Evolutionary conservation across 345 rosid species (phyloP).

Genomic region (Salix koriyanagi): DNA sequence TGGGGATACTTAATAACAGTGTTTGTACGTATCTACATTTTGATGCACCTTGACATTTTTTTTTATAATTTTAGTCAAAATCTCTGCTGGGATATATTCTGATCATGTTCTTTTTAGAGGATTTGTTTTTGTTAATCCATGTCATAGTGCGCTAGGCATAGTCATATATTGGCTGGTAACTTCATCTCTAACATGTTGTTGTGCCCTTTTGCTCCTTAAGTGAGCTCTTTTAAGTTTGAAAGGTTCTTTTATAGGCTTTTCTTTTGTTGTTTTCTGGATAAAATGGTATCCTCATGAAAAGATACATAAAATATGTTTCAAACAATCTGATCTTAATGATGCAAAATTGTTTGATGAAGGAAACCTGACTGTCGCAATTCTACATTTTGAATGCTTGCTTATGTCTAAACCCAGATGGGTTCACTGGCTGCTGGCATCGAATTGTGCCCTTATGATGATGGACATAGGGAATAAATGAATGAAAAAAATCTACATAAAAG

Average conservation of each 20-base stretch:
- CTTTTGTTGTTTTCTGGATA: background rate
- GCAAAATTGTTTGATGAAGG: background rate
- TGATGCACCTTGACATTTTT: background rate
- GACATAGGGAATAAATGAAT: background rate
- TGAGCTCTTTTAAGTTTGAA: background rate
- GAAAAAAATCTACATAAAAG: background rate
- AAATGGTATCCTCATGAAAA: background rate
- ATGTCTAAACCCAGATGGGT: background rate
- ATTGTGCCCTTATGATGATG: background rate
- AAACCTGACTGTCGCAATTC: background rate
- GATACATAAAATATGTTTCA: background rate
- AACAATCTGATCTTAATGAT: no score
- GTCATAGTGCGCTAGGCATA: background rate
- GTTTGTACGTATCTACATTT: background rate
- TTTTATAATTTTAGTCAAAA: background rate
- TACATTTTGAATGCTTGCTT: background rate
- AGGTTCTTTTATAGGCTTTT: background rate
- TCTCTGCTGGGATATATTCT: background rate
- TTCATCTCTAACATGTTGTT: no score
- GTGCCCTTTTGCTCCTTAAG: no score
- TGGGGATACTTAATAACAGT: background rate
- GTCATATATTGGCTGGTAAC: no score
- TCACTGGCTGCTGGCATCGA: no score
- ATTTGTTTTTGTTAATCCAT: background rate
- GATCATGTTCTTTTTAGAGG: background rate